Percentiles rank a stretch among this genome's conserved stretches.
Evolutionary conservation across 352 stramenopile genomes (phyloP).

Genomic region (Poterioochromonas sp.): DNA sequence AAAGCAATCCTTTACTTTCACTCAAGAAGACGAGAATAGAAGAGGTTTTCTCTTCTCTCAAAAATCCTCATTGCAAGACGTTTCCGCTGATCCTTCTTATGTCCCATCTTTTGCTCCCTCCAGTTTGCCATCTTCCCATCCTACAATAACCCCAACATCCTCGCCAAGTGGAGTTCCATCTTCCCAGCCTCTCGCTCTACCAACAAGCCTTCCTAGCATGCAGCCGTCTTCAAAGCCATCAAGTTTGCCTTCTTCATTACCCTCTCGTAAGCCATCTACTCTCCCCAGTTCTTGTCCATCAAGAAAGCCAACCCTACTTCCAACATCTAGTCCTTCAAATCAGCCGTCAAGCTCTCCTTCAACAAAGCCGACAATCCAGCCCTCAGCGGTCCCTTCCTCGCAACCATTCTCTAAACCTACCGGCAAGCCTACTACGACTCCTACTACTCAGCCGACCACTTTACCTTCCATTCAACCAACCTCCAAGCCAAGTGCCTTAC

Average conservation of each 20-base stretch:
- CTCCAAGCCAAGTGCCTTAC: too few relatives aligned
- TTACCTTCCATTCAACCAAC: background rate
- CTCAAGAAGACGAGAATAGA: too few relatives aligned
- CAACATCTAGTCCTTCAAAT: background rate
- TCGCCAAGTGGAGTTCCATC: background rate
- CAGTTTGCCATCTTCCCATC: background rate
- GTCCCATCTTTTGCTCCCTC: background rate
- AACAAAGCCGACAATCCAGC: background rate
- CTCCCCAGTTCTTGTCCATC: background rate
- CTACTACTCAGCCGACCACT: background rate
- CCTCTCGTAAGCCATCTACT: background rate
- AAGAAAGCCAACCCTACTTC: background rate
- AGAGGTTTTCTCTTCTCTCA: too few relatives aligned
- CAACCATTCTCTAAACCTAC: background rate
- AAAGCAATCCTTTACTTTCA: too few relatives aligned
- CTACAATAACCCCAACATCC: background rate
- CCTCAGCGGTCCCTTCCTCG: background rate
- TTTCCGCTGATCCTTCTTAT: background rate
- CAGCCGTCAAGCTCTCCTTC: background rate
- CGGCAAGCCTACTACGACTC: background rate
- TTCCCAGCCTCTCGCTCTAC: background rate
- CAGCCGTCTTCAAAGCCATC: background rate
- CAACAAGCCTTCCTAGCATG: background rate
- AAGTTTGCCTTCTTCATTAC: background rate
- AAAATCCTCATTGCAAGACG: too few relatives aligned